phyloP scores from a whole-genome alignment of 495 filamentous ascomycete genomes.

The Platismatia glauca region DNA sequence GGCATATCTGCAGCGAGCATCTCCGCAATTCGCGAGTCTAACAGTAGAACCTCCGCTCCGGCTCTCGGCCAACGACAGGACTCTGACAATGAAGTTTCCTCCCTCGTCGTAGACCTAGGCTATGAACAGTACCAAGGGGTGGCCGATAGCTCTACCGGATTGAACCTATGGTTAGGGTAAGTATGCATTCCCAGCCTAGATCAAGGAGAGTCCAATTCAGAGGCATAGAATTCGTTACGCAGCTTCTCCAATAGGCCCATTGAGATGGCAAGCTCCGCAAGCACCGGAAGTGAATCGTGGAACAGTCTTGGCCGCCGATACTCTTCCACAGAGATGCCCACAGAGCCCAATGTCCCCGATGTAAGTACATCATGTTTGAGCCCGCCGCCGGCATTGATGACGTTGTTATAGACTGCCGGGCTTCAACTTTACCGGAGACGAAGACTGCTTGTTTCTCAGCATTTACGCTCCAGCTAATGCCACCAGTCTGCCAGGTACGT shows the following conservation, averaged over 20 bases:
- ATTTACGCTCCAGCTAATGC: slow-evolving; percentile 39
- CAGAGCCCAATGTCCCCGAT: slow-evolving; percentile 2
- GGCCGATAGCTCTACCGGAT: slow-evolving; percentile 15
- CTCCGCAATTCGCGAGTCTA: slow-evolving; percentile 5
- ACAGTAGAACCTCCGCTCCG: slow-evolving; percentile 4
- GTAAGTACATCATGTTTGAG: neutral
- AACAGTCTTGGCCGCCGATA: slow-evolving; percentile 24
- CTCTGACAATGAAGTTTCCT: neutral
- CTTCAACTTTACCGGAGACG: slow-evolving; percentile 43
- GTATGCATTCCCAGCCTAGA: slow-evolving; percentile 28
- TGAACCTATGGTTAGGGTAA: slow-evolving; percentile 44
- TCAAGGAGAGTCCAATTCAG: slow-evolving; percentile 30
- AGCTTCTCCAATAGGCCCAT: slow-evolving; percentile 44
- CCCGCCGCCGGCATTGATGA: neutral
- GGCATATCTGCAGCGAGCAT: slow-evolving; percentile 1
- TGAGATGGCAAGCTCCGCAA: slow-evolving; percentile 49
- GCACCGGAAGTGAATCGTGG: slow-evolving; percentile 45
- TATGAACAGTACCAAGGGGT: slow-evolving; percentile 24
- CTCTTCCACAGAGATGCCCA: slow-evolving; percentile 16
- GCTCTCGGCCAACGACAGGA: slow-evolving; percentile 16
- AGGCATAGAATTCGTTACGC: slow-evolving; percentile 52
- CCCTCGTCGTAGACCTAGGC: slow-evolving; percentile 19
- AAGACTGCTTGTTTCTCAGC: slow-evolving; percentile 54
- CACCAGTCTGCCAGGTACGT: slow-evolving; percentile 34
- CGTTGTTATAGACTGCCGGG: slow-evolving; percentile 28